Base-by-base conservation (phyloP, 371 early-diverging fungal species). In the Actinomucor elegans region DNA sequence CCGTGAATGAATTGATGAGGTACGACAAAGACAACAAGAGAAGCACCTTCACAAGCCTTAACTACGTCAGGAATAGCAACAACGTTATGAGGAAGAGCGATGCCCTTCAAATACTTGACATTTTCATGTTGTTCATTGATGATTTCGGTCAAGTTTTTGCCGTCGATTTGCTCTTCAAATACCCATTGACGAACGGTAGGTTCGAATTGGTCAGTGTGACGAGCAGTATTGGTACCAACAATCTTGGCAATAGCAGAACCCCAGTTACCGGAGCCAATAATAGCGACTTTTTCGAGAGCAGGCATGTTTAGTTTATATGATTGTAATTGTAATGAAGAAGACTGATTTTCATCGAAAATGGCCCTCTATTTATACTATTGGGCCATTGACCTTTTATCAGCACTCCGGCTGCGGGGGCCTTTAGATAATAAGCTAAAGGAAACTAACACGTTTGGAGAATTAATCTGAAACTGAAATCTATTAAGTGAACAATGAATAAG, bases 191-290 rank as follows among this genome's bases (percentile, higher is more conserved):
- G 88, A 36, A 98, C 94, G 43, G 87, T 80, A 27, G 71, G 61
- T 68, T 94, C 87, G 70, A 94, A 92, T 40, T 88, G 53, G 35
- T 80, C 76, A n/a, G 71, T 65, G 43, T 80, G 77, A 41, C 75
- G 67, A 38, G 52, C 42, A 33, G 94, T 90, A 70, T 97, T 98
- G 59, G 76, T 69, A 35, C 94, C 98, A 26, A 98, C 77, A 51
- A 99, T 91, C 77, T 93, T 93, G 44, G 97, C 94, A 50, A 97
- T 91, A 14, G 94, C 93, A 29, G 95, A 92, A 53, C 99, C 99
- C 51, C 95, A 97, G 83, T 94, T 97, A 57, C 97, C 97, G 12
- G 93, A 92, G 35, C 97, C 97, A 48, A 96, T 92, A n/a, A 42
- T 42, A 42, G 42, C 42, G 42, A 42, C 42, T 42, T 42, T 42